Percentiles rank a stretch among this genome's conserved stretches.
These are phyloP conservation scores for Xylaria sp. DNA, from an alignment of 2,329 filamentous ascomycete species.

Conservation along the genomic window DNA sequence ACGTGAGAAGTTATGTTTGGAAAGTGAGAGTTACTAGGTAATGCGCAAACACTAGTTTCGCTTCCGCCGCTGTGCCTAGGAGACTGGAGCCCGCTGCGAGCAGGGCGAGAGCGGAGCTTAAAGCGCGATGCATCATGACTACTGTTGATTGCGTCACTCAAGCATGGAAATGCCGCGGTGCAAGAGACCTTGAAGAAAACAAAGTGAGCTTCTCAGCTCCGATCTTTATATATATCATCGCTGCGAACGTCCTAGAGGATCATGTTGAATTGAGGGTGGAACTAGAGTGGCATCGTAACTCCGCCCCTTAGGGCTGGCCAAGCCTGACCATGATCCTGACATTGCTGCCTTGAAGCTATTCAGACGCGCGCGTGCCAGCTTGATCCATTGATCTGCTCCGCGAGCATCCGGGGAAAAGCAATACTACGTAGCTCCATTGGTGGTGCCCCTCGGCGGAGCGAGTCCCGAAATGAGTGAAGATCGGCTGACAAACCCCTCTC, in stretches of 20 bases:
- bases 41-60: constrained; percentile 47
- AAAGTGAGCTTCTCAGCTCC: background rate
- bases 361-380: background rate
- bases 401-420: background rate
- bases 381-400: background rate
- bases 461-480: constrained; percentile 17
- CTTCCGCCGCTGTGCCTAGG: constrained; percentile 40
- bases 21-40: constrained; percentile 43
- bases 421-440: constrained; percentile 14
- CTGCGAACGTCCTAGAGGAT: background rate
- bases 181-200: background rate
- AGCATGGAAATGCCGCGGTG: background rate
- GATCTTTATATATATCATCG: constrained; percentile 11
- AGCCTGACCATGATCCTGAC: background rate
- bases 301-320: background rate
- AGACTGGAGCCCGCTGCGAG: constrained; percentile 39
- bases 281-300: constrained; percentile 9
- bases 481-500: constrained; percentile 13
- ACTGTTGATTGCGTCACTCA: background rate
- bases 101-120: constrained; percentile 39
- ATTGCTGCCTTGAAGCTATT: constrained; percentile 24
- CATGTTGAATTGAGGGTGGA: too few relatives aligned
- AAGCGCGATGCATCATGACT: constrained; percentile 22
- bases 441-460: constrained; percentile 17
- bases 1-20: background rate